Evolutionary conservation across 225 moss, liverwort and hornwort species (phyloP), one percentile per base, ranked within the genome.

Genomic region (Polytrichum formosum): DNA sequence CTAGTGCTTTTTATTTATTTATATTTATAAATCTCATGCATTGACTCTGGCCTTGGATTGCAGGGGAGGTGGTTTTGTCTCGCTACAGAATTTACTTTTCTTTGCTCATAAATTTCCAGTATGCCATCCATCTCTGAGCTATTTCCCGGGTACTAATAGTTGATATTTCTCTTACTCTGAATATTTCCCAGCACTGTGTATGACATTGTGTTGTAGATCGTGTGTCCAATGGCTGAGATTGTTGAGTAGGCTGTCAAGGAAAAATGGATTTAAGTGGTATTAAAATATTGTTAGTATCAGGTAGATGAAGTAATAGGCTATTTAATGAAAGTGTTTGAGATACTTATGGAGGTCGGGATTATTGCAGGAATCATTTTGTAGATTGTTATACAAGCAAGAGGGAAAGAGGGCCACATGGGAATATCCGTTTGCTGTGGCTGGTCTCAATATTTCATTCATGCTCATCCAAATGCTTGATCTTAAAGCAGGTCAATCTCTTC

Each of bases 391-490:
- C 67, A 89, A 89, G 69, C 54, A 83, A 77, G 89, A 89, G 65
- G 89, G 89, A 53, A 89, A 86, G 69, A 72, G 89, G 76, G 85
- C 89, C 28, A 81, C 83, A 16, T 89, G 89, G 89, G 89, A 89
- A 69, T 89, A 89, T 56, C 89, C 89, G n/a, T 89, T 89, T 78
- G 89, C 89, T 33, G 89, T 89, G 59, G 89, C 89, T 28, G 86
- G 89, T 30, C 75, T 89, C 30, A 89, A 86, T 65, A 84, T 89
- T 27, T 85, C 89, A 5, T 89, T 89, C 72, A 89, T 89, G 89
- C 81, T 89, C 20, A 89, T 89, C 68, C 86, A 89, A 77, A 89
- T 89, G 89, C 86, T 89, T 33, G 86, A 89, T 59, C 86, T 89
- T 56, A 74, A 79, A 62, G 46, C 89, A 79, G 79, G 89, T 89